phyloP scores from a whole-genome alignment of 2,329 filamentous ascomycete species.

The Epichloe gansuensis region DNA sequence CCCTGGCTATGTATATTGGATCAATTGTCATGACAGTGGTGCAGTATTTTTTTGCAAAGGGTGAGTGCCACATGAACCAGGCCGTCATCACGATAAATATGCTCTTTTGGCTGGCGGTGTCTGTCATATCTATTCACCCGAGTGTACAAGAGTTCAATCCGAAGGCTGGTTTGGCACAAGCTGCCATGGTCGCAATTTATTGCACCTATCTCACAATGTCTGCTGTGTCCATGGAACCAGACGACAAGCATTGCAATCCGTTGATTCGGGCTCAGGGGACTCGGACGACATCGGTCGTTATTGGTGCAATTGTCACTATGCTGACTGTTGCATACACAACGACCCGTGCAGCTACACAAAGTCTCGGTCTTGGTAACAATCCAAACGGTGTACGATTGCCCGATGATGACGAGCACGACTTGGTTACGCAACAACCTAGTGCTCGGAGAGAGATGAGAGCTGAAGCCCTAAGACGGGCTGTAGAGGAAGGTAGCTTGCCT shows the following conservation, averaged over 20 bases:
- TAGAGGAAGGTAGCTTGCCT: conserved; percentile 84
- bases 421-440: conserved; percentile 75
- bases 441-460: conserved; percentile 82
- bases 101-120: conserved; percentile 68
- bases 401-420: conserved; percentile 71
- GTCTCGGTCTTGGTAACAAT: conserved; percentile 56
- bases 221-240: conserved; percentile 95
- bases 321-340: conserved; percentile 96
- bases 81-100: conserved; percentile 91
- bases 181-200: conserved; percentile 93
- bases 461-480: conserved; percentile 78
- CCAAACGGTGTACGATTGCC: conserved; percentile 40
- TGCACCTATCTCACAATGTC: conserved; percentile 99
- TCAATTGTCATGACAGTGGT: conserved; percentile 89
- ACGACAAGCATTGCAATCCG: conserved; percentile 87
- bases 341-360: conserved; percentile 87
- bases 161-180: conserved; percentile 89
- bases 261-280: conserved; percentile 76
- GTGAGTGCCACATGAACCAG: conserved; percentile 89
- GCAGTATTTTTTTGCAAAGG: conserved; percentile 91
- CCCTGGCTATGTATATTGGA: conserved; percentile 82
- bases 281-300: conserved; percentile 77
- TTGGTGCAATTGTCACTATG: conserved; percentile 93
- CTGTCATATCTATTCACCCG: conserved; percentile 78
- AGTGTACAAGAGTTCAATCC: conserved; percentile 83